Evolutionary conservation across 2,329 filamentous ascomycete genomes (phyloP), one percentile per base, ranked within the genome.

Genomic region (Claviceps fusiformis): DNA sequence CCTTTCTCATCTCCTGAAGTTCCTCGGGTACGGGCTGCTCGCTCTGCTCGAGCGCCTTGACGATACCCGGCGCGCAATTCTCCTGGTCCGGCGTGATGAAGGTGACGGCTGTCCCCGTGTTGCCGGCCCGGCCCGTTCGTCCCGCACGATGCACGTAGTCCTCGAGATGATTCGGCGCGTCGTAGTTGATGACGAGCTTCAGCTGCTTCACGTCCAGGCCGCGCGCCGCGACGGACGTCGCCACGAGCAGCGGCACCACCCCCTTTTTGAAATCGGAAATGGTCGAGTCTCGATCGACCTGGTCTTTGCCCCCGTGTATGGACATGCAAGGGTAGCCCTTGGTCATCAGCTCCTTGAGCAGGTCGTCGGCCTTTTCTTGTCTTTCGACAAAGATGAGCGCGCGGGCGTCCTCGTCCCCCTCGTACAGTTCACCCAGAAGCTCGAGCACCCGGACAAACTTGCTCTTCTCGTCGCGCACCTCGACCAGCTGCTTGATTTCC

Each of bases 71-170:
- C 2, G 93, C 87, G 65, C 88, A 96, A 59, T 89, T 89, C 65
- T 95, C 91, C 68, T 98, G 91, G 50, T 95, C 88, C 46, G 89
- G 86, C 0, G 89, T 95, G 56, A 98, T 76, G 65, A 97, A 95
- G 0, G 93, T 98, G 52, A 98, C 88, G 0, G 93, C 93, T 44
- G 90, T 95, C 59, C 93, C 93, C 27, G 83, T 95, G 64, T 96
- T 95, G 45, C 93, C 93, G 49, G 93, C 93, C 66, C 93, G 86
- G 11, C 93, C 93, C 8, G 93, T 97, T 63, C 93, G 88, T 50
- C 93, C 93, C 55, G 88, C 89, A 59, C 93, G 86, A 68, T 96
- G 93, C 45, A 97, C 92, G 64, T 97, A 97, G 66, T 97, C 93
- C 71, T 98, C 93, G 58, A 95, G 71, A 71, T 97, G 91, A 64